Percentiles rank a stretch among this genome's conserved stretches.
phyloP scores from a whole-genome alignment of 2,329 filamentous ascomycete genomes.

The Sporothrix inflata region DNA sequence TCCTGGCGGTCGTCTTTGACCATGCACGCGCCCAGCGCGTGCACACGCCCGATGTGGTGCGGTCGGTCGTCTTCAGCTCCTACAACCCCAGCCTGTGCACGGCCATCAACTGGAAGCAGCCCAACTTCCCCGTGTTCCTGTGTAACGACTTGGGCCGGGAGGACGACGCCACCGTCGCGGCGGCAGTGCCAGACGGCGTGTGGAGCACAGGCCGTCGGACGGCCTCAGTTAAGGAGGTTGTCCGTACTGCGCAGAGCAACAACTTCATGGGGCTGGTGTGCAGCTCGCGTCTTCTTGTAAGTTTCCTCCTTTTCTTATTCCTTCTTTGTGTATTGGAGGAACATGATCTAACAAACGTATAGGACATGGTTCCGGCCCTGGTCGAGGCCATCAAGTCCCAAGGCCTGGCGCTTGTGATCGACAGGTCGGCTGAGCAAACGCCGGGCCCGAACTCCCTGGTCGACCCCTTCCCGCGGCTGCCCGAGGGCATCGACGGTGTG shows the following conservation, averaged over 20 bases:
- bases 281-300: conserved; percentile 80
- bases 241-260: conserved; percentile 89
- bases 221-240: conserved; percentile 91
- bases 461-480: conserved; percentile 63
- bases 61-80: conserved; percentile 91
- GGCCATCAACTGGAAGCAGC: conserved; percentile 98
- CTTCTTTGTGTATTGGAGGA: conserved; percentile 9
- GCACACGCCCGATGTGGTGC: conserved; percentile 71
- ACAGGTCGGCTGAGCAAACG: conserved; percentile 68
- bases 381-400: conserved; percentile 94
- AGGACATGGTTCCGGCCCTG: conserved; percentile 92
- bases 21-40: conserved; percentile 72
- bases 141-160: conserved; percentile 86
- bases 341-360: conserved; percentile 19
- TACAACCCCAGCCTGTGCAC: conserved; percentile 91
- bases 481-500: conserved; percentile 84
- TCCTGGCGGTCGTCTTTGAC: conserved; percentile 85
- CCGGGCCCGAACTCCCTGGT: conserved; percentile 45
- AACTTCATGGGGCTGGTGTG: conserved; percentile 98
- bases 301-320: conserved; percentile 41
- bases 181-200: conserved; percentile 44
- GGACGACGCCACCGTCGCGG: conserved; percentile 42
- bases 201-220: conserved; percentile 69
- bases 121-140: conserved; percentile 93
- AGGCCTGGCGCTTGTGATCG: conserved; percentile 86